A percentile compares a stretch with the other conserved stretches of the same genome.
phyloP scores from a whole-genome alignment of 441 rosid genomes.

The Hura crepitans region DNA sequence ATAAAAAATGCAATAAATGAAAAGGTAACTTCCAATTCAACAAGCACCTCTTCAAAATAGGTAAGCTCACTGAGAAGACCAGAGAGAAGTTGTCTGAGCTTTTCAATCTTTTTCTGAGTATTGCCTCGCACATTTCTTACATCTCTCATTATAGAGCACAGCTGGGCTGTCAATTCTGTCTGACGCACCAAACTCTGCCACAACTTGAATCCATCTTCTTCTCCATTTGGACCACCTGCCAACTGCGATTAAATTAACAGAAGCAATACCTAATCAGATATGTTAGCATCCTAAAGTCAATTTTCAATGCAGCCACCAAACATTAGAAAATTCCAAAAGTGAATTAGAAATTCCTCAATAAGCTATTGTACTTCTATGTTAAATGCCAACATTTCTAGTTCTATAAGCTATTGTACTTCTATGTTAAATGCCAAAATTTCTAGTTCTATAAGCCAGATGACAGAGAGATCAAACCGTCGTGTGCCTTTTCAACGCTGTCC shows the following conservation, averaged over 20 bases:
- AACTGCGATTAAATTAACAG: constrained; percentile 43
- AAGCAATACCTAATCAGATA: constrained; percentile 10
- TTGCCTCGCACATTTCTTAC: constrained; percentile 95
- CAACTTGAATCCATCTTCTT: constrained; percentile 68
- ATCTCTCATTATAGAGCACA: constrained; percentile 83
- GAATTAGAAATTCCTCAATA: not conserved
- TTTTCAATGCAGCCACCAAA: not conserved
- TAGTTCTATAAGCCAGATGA: not conserved
- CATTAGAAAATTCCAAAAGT: not conserved
- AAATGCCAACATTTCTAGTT: too few species aligned
- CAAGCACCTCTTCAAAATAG: constrained; percentile 85
- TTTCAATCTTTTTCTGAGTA: constrained; percentile 93
- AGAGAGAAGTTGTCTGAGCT: constrained; percentile 91
- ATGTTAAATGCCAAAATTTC: too few species aligned
- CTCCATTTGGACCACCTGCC: constrained; percentile 54
- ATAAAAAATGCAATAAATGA: constrained; percentile 14
- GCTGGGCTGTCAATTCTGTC: constrained; percentile 90
- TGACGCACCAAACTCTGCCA: constrained; percentile 96
- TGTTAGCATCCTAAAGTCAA: constrained; percentile 9
- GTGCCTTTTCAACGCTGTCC: too few species aligned
- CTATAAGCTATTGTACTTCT: not conserved
- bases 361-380: not conserved
- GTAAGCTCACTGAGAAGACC: constrained; percentile 96
- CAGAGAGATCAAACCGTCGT: not conserved
- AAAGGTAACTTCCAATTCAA: constrained; percentile 15